These are phyloP conservation scores for Luffa acutangula DNA, from an alignment of 306 rosid species.

Conservation along the genomic window DNA sequence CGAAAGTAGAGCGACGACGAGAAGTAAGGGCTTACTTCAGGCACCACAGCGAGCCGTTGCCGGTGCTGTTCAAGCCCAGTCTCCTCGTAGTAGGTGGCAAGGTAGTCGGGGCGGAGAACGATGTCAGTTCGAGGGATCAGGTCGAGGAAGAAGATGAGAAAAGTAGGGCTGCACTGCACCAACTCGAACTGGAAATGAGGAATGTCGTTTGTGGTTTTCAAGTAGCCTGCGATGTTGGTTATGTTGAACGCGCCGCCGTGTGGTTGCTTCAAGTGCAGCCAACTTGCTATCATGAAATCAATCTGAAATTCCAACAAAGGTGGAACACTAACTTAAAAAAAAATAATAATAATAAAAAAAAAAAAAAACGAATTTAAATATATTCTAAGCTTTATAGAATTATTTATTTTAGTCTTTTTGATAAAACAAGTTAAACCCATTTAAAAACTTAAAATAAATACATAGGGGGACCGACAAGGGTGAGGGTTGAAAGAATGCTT, in stretches of 20 bases:
- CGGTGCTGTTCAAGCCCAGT: slow-evolving; percentile 10
- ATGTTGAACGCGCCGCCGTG: slow-evolving; percentile 16
- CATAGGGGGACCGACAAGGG: too few species aligned
- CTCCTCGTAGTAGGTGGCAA: slow-evolving; percentile 11
- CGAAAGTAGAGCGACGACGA: slow-evolving; percentile 21
- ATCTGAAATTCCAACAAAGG: background rate
- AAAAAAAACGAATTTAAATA: background rate
- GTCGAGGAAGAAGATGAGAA: slow-evolving; percentile 20
- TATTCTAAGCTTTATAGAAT: background rate
- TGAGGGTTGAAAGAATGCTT: too few species aligned
- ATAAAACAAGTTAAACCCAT: too few species aligned
- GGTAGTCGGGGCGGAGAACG: slow-evolving; percentile 14
- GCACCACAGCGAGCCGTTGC: background rate
- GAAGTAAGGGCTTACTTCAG: slow-evolving; percentile 17
- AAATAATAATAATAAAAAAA: too few species aligned
- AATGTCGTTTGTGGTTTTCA: slow-evolving; percentile 13
- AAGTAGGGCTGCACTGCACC: slow-evolving; percentile 16
- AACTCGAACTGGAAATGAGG: slow-evolving; percentile 24
- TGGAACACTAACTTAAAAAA: background rate
- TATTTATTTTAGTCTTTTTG: background rate
- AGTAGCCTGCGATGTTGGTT: slow-evolving; percentile 18
- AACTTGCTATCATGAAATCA: slow-evolving; percentile 17
- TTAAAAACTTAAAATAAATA: too few species aligned
- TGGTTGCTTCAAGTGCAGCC: slow-evolving; percentile 21
- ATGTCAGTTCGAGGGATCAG: slow-evolving; percentile 16